These are phyloP conservation scores for Stephania yunnanensis DNA, from an alignment of 164 flowering plant genomes.

Conservation along the genomic window DNA sequence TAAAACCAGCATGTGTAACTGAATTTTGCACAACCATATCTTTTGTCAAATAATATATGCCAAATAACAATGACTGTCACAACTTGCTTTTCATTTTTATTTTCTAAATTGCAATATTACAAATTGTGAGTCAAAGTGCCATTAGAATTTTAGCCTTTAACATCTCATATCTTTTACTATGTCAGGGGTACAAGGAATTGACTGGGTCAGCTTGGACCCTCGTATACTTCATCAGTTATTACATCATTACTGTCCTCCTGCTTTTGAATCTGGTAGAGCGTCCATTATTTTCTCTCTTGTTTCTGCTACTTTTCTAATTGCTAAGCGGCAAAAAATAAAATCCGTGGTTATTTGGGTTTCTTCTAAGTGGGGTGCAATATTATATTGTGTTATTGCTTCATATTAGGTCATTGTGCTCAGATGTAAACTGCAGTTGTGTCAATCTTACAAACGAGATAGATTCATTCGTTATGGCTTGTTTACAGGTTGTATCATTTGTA, in stretches of 20 bases:
- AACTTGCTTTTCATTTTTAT: not conserved
- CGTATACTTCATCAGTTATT: slow-evolving; percentile 76
- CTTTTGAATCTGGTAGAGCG: slow-evolving; percentile 72
- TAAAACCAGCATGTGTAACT: not conserved
- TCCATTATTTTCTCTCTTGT: not conserved
- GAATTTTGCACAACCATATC: not conserved
- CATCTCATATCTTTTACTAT: slow-evolving; percentile 11
- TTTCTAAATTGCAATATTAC: not conserved
- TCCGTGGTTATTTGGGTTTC: not conserved
- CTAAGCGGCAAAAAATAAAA: not conserved
- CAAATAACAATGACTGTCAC: not conserved
- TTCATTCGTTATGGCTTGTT: not conserved
- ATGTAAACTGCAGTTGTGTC: too few species aligned
- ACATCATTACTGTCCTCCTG: slow-evolving; percentile 68
- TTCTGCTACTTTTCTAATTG: not conserved
- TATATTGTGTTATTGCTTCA: not conserved
- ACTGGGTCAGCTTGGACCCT: slow-evolving; percentile 71
- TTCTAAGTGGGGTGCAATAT: not conserved
- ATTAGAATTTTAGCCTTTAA: not conserved
- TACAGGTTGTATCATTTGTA: slow-evolving; percentile 90
- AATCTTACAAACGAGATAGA: too few species aligned
- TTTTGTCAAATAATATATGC: not conserved
- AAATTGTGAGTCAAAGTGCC: not conserved
- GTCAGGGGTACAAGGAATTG: slow-evolving; percentile 75
- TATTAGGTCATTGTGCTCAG: not conserved